phyloP scores from a whole-genome alignment of 352 stramenopile species.

The Pythium phragmitis region DNA sequence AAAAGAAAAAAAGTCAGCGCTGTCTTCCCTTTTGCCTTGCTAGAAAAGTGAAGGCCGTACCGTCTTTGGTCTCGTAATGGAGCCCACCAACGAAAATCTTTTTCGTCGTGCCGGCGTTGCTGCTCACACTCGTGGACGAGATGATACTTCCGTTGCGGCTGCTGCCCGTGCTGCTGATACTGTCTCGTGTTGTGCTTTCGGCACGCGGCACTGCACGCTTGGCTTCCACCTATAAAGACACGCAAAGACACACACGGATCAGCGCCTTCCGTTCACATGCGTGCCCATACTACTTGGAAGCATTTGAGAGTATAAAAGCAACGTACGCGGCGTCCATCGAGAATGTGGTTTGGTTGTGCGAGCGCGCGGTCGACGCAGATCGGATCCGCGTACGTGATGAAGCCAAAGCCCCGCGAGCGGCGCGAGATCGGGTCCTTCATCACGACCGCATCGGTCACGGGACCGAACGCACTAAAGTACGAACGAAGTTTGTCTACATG shows the following conservation, averaged over 20 bases:
- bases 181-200: slow-evolving; percentile 74
- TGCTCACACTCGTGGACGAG: slow-evolving; percentile 53
- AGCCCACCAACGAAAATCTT: slow-evolving; percentile 93
- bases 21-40: not conserved
- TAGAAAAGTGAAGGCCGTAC: slow-evolving; percentile 33
- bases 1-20: not conserved
- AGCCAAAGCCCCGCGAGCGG: slow-evolving; percentile 90
- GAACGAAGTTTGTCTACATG: slow-evolving; percentile 82
- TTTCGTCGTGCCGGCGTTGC: slow-evolving; percentile 75
- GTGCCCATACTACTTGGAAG: too few species aligned
- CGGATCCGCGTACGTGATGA: slow-evolving; percentile 92
- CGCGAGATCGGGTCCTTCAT: slow-evolving; percentile 93
- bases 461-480: slow-evolving; percentile 89
- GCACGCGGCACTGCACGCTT: slow-evolving; percentile 90
- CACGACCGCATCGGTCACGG: slow-evolving; percentile 90
- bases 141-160: slow-evolving; percentile 54
- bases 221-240: slow-evolving; percentile 76
- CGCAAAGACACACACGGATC: not conserved
- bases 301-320: not conserved
- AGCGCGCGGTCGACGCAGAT: slow-evolving; percentile 88
- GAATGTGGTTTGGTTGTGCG: slow-evolving; percentile 86
- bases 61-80: slow-evolving; percentile 93
- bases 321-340: slow-evolving; percentile 87
- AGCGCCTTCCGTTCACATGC: not conserved
- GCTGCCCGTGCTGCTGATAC: slow-evolving; percentile 44